Evolutionary conservation across 2,329 filamentous ascomycete genomes (phyloP), one percentile per base, ranked within the genome.

Genomic region (Fusarium mexicanum): DNA sequence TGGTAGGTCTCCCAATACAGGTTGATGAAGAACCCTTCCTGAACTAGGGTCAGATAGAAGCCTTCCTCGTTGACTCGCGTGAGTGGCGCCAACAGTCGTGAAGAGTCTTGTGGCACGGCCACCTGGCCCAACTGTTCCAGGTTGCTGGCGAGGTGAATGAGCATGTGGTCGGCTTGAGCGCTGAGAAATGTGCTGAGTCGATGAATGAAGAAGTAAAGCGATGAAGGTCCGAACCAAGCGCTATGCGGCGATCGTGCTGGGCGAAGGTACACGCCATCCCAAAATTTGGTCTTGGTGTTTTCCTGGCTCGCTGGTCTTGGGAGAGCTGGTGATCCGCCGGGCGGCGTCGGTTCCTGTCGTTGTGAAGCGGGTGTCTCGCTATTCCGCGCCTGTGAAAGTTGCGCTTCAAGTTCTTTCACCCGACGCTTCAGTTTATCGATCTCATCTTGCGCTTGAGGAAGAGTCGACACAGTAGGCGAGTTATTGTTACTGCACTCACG

Each of bases 1-100:
- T 69, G 66, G 8, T 69, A 69, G 3, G 66, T 69, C 12, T 69
- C 66, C 66, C 66, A 69, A 13, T 69, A 69, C 6, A 69, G 35
- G 7, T 40, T 46, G 2, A 69, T 47, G 18, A 69, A 69, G 8
- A 64, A 69, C 7, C 67, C 57, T 41, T 69, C 66, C 22, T 69
- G 66, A 3, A 69, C 61, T 3, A 57, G 64, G 8, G 43, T 57
- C 4, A 69, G 22, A 5, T 55, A 69, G 5, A 64, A 64, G 0
- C 38, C 64, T 17, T 69, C 64, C 9, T 69, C 43, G 3, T 22
- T 37, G 6, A 20, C 33, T 3, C 57, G 43, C 2, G 38, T 46
- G 11, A 69, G 38, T 14, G 64, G 66, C 2, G 64, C 66, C 10
- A 69, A 14, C 5, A 69, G 26, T 1, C 38, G n/a, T 3, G 66